phyloP scores from a whole-genome alignment of 2,329 filamentous ascomycete genomes.

The Ophiocordyceps australis region DNA sequence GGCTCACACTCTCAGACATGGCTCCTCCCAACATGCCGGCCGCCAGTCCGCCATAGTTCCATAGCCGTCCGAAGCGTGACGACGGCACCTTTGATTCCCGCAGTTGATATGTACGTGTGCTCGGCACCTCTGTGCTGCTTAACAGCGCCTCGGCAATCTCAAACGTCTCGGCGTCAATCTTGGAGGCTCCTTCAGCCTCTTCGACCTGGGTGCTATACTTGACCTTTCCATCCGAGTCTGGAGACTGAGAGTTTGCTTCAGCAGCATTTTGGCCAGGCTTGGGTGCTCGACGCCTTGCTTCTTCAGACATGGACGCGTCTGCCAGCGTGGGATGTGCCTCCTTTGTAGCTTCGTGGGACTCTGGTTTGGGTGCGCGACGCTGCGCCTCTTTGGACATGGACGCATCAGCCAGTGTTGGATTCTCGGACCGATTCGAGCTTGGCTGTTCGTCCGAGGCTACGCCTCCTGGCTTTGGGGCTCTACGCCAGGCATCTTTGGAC shows the following conservation, averaged over 20 bases:
- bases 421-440: background rate
- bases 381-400: background rate
- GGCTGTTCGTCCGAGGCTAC: background rate
- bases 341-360: no score
- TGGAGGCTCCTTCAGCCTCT: no score
- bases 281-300: no score
- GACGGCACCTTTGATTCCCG: slow-evolving; percentile 83
- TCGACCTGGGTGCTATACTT: no score
- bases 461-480: no score
- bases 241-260: no score
- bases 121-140: slow-evolving; percentile 2
- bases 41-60: slow-evolving; percentile 88
- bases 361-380: background rate
- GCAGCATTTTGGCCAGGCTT: no score
- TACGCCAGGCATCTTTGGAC: no score
- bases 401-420: background rate
- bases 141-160: slow-evolving; percentile 10
- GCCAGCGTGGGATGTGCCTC: background rate
- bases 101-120: slow-evolving; percentile 39
- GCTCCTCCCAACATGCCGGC: slow-evolving; percentile 93
- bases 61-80: slow-evolving; percentile 68
- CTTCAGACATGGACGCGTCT: no score
- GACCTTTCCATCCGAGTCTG: no score
- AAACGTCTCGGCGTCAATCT: slow-evolving; percentile 2
- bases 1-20: slow-evolving; percentile 66